Percentiles rank a stretch among this genome's conserved stretches.
Evolutionary conservation across 371 early-diverging fungal genomes (phyloP).

Genomic region (Syncephalastrum racemosum): DNA sequence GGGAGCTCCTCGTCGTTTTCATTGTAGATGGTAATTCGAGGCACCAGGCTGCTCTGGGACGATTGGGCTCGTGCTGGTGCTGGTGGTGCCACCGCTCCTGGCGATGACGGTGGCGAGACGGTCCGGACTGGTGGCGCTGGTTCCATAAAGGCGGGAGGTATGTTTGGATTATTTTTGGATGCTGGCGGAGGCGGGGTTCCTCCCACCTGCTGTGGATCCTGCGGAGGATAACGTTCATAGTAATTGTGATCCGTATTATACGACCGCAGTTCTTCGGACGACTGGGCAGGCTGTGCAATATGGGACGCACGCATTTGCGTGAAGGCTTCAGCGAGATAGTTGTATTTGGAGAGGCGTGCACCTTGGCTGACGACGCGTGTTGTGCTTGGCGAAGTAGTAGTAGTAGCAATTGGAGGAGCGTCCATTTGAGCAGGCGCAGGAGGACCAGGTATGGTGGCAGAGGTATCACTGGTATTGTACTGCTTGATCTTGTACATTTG

Average conservation of each 20-base stretch:
- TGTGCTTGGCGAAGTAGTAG: neutral
- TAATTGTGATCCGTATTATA: too few relatives aligned
- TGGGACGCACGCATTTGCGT: constrained; percentile 36
- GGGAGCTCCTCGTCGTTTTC: constrained; percentile 13
- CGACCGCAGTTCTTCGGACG: too few relatives aligned
- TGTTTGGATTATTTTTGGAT: too few relatives aligned
- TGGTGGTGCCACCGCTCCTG: too few relatives aligned
- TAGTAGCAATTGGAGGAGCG: neutral
- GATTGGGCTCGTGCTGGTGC: too few relatives aligned
- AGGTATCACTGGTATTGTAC: constrained; percentile 11
- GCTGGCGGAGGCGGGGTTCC: too few relatives aligned
- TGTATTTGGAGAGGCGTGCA: constrained; percentile 44
- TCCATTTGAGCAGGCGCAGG: too few relatives aligned
- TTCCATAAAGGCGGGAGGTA: too few relatives aligned
- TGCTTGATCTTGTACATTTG: constrained; percentile 21
- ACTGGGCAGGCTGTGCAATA: neutral
- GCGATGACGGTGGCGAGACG: too few relatives aligned
- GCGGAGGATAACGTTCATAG: too few relatives aligned
- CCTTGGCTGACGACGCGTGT: constrained; percentile 11
- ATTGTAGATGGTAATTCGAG: constrained; percentile 16
- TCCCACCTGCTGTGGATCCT: too few relatives aligned
- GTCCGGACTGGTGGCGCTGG: too few relatives aligned
- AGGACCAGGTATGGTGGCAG: neutral
- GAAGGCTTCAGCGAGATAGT: constrained; percentile 38
- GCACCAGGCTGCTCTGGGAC: neutral